phyloP scores from a whole-genome alignment of 805 yeast genomes.

The Peterozyma xylosa region DNA sequence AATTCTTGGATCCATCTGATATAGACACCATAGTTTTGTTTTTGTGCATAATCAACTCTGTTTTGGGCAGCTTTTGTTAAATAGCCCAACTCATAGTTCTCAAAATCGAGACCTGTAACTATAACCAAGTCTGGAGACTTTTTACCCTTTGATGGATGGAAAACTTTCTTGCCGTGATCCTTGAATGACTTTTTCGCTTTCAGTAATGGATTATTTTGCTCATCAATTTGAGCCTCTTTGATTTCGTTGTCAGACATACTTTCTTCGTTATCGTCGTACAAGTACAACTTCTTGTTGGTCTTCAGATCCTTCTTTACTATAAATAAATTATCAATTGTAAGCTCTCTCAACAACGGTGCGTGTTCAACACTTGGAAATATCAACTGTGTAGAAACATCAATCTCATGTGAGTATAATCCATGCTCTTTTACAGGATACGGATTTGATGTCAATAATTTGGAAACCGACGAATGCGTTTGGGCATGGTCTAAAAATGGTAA shows the following conservation, averaged over 20 bases:
- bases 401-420: slow-evolving; percentile 36
- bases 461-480: slow-evolving; percentile 2
- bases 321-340: slow-evolving; percentile 46
- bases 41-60: slow-evolving; percentile 81
- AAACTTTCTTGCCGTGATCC: slow-evolving; percentile 58
- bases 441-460: slow-evolving; percentile 2
- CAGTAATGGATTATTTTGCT: slow-evolving; percentile 32
- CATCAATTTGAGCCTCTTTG: slow-evolving; percentile 34
- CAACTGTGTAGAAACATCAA: slow-evolving; percentile 41
- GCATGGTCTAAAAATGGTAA: slow-evolving; percentile 7
- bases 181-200: slow-evolving; percentile 52
- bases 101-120: slow-evolving; percentile 76
- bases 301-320: slow-evolving; percentile 38
- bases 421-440: slow-evolving; percentile 18
- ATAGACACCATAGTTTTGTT: slow-evolving; percentile 75
- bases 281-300: slow-evolving; percentile 23
- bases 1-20: slow-evolving; percentile 85
- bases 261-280: slow-evolving; percentile 38
- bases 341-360: slow-evolving; percentile 50
- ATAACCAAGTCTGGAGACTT: slow-evolving; percentile 60
- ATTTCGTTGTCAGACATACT: slow-evolving; percentile 29
- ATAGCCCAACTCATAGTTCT: slow-evolving; percentile 49
- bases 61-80: slow-evolving; percentile 72
- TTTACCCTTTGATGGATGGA: slow-evolving; percentile 21
- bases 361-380: slow-evolving; percentile 75